Conservation (phyloP, 2,329 filamentous ascomycete genomes). For the Colletotrichum viniferum region DNA sequence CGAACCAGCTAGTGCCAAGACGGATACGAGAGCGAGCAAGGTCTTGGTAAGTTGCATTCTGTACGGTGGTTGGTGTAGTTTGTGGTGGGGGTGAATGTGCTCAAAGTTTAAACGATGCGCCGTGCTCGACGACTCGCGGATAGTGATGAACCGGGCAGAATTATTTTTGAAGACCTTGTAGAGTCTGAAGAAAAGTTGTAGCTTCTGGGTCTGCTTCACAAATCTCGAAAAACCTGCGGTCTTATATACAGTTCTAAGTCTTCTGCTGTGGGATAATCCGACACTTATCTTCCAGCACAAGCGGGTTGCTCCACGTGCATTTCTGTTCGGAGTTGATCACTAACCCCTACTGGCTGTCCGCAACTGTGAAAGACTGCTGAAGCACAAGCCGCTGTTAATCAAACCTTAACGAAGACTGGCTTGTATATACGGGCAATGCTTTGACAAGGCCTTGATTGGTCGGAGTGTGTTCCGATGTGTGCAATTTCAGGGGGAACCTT, state of each 20-base stretch:
- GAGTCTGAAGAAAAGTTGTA: not conserved
- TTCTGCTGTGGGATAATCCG: not conserved
- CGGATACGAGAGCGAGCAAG: not conserved
- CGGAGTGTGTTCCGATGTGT: not conserved
- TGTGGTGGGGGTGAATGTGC: not conserved
- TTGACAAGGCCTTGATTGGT: not conserved
- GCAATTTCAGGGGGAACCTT: not conserved
- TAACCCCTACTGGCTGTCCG: not conserved
- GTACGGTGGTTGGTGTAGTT: not conserved
- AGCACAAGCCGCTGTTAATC: not conserved
- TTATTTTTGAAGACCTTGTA: not conserved
- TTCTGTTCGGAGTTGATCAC: not conserved
- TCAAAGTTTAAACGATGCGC: not conserved
- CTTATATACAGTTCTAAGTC: not conserved
- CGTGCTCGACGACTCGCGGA: not conserved
- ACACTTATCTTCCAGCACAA: rapidly evolving
- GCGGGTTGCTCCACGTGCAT: not conserved
- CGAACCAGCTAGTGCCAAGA: not conserved
- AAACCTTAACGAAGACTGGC: not conserved
- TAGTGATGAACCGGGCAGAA: not conserved
- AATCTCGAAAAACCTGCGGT: rapidly evolving
- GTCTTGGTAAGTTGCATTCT: not conserved
- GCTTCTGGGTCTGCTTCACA: rapidly evolving
- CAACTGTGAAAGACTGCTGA: not conserved
- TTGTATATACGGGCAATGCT: not conserved